phyloP scores from a whole-genome alignment of 1,139 yeast species.

The Geotrichum macrosporum region DNA sequence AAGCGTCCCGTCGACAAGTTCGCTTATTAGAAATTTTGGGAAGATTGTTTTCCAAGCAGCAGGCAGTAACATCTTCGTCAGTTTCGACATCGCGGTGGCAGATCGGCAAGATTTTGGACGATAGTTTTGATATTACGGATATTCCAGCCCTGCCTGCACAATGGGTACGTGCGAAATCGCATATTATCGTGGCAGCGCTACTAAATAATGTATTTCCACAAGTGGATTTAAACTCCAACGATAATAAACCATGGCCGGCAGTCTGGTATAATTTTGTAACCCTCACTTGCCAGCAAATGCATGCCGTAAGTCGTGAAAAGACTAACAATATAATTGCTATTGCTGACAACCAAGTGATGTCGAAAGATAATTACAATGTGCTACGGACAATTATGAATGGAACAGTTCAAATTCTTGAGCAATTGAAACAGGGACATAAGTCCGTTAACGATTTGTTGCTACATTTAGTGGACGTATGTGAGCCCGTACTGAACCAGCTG shows the following conservation, averaged over 20 bases:
- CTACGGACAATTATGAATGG: slow-evolving; percentile 9
- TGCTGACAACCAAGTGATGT: no score
- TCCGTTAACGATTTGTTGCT: not conserved
- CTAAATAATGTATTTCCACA: slow-evolving; percentile 6
- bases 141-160: slow-evolving; percentile 1
- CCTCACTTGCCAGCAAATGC: not conserved
- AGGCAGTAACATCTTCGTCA: not conserved
- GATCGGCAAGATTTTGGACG: not conserved
- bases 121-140: not conserved
- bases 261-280: slow-evolving; percentile 4
- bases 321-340: no score
- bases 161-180: slow-evolving; percentile 7
- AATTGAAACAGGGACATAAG: not conserved
- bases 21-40: slow-evolving; percentile 4
- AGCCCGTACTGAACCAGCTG: slow-evolving; percentile 1
- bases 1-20: not conserved
- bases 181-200: slow-evolving; percentile 1
- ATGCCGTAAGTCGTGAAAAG: no score
- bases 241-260: not conserved
- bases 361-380: slow-evolving; percentile 8
- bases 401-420: slow-evolving; percentile 3
- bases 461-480: not conserved
- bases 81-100: not conserved
- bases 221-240: not conserved
- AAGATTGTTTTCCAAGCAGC: not conserved